Conservation (phyloP, 257 asterid genomes). For the Capsicum pubescens region DNA sequence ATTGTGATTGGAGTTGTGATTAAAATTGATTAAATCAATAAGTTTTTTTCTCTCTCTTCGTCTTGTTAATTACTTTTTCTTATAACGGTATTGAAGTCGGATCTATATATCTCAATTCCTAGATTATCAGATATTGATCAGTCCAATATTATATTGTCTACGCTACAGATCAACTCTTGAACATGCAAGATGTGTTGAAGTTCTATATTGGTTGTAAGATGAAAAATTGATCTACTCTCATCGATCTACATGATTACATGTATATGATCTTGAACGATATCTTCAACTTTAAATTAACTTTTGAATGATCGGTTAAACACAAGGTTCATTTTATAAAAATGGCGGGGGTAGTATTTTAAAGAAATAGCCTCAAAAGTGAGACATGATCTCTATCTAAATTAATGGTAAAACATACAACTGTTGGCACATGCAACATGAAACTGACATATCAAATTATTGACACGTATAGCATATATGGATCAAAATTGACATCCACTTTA, state of each 20-base stretch:
- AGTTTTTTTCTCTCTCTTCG: no score
- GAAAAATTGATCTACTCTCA: no score
- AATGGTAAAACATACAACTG: background rate
- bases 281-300: background rate
- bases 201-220: background rate
- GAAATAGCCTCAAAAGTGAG: background rate
- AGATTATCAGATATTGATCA: background rate
- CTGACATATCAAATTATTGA: constrained; percentile 2
- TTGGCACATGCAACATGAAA: background rate
- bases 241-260: background rate
- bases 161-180: background rate
- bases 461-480: background rate
- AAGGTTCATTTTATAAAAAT: no score
- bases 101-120: background rate
- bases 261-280: background rate
- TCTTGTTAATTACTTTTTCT: background rate
- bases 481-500: background rate
- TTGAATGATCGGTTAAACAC: background rate
- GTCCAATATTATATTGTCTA: background rate
- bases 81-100: background rate
- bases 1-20: background rate
- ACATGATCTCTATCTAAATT: background rate
- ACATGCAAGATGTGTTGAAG: background rate
- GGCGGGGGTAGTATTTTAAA: background rate
- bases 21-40: background rate